A percentile compares a stretch with the other conserved stretches of the same genome.
These are phyloP conservation scores for Botryotinia narcissicola DNA, from an alignment of 2,329 filamentous ascomycete genomes.

Conservation along the genomic window DNA sequence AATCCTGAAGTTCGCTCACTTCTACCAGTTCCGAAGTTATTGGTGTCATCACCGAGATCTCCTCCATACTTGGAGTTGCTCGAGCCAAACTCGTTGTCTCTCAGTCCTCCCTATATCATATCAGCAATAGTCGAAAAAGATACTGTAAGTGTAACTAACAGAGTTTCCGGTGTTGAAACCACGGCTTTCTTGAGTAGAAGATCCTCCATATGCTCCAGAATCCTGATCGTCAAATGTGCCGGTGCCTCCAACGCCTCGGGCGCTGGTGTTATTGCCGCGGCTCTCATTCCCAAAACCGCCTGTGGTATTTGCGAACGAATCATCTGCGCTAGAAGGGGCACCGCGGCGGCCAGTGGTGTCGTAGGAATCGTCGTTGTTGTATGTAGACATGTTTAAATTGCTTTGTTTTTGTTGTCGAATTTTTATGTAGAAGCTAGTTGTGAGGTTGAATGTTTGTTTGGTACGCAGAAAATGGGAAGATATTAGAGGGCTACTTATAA, in stretches of 20 bases:
- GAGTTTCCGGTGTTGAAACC: conserved; percentile 25
- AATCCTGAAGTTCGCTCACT: conserved; percentile 25
- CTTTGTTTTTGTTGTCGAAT: not conserved
- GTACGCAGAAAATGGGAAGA: not conserved
- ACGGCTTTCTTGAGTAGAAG: conserved; percentile 18
- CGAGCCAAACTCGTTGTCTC: conserved; percentile 22
- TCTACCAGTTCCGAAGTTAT: conserved; percentile 17
- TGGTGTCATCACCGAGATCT: conserved; percentile 7
- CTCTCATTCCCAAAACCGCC: conserved; percentile 1
- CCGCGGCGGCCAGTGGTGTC: conserved; percentile 15
- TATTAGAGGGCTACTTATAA: conserved; percentile 13
- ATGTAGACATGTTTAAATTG: conserved; percentile 37
- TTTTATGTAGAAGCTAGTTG: not conserved
- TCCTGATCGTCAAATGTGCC: conserved; percentile 20
- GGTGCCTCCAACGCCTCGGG: conserved; percentile 6
- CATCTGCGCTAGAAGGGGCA: conserved; percentile 12
- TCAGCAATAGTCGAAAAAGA: conserved; percentile 11
- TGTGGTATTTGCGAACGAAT: conserved; percentile 7
- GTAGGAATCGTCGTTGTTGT: conserved; percentile 31
- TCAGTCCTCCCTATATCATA: conserved; percentile 33
- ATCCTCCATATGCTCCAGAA: conserved; percentile 12
- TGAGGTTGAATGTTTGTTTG: not conserved
- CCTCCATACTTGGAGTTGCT: conserved; percentile 18
- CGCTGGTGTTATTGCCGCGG: not conserved
- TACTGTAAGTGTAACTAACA: conserved; percentile 27